Base-by-base conservation (phyloP, 2,329 filamentous ascomycete genomes). In the Berkeleyomyces basicola region DNA sequence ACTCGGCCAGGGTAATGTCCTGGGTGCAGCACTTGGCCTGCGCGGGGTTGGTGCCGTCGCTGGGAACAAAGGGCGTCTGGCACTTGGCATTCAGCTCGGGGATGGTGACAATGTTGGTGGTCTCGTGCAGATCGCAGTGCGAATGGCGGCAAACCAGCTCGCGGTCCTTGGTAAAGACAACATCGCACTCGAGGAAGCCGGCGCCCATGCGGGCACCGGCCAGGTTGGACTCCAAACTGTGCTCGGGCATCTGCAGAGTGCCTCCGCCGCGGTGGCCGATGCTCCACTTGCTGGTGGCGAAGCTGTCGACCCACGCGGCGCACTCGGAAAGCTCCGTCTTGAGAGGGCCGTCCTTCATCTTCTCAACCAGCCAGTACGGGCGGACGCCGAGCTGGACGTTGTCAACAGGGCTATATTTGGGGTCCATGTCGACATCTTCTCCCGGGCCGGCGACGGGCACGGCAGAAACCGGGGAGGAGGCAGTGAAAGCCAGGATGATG, bases 1-100 rank as follows among this genome's bases (percentile, higher is more conserved):
- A 87, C 72, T 88, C 86, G 55, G 76, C 76, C 43, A 85, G 73
- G 0, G 85, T 87, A 68, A 88, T 81, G 69, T 88, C 86, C 67
- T 79, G 83, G 2, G 85, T 87, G 76, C 85, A 88, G 76, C 85
- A 88, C 67, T 80, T 81, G 10, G 84, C 85, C 14, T 74, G 76
- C 1, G 85, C 85, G 0, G 75, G 68, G 4, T 71, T 72, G 61
- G 77, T 80, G 65, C 76, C 73, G 14, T 71, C 71, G 3, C 81
- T 78, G 0, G 84, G 80, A n/a, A 71, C 72, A 71, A 87, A 87
- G 0, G 82, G 83, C 61, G 72, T 70, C 2, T 78, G 81, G 73
- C 84, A 87, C 72, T 86, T 87, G 61, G 77, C 77, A 65, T 81
- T 82, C 59, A 87, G 79, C 66, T 81, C 78, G 9, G 84, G 81